Conservation (phyloP, 192 early-diverging fungal species). For the Rhizophagus clarus region DNA sequence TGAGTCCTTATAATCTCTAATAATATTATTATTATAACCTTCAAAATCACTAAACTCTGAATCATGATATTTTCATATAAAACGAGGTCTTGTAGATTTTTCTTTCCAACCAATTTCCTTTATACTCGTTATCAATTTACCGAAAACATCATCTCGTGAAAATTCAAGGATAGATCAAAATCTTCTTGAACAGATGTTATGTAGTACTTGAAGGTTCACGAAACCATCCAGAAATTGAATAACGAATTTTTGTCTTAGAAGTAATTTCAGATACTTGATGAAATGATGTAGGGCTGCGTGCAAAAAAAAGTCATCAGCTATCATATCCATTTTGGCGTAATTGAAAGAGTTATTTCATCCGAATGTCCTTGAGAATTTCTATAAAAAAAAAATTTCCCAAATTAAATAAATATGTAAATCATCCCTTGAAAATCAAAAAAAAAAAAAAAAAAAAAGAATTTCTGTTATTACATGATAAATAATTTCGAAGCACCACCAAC, state of each 20-base stretch:
- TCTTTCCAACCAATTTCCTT: constrained; percentile 36
- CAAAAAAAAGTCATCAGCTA: constrained; percentile 70
- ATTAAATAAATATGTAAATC: not conserved
- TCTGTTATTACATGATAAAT: constrained; percentile 56
- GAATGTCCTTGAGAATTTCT: constrained; percentile 54
- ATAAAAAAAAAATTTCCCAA: not conserved
- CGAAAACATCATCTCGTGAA: constrained; percentile 40
- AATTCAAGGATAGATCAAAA: constrained; percentile 37
- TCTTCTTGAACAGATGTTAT: constrained; percentile 5
- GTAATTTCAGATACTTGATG: constrained; percentile 63
- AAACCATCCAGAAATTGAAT: constrained; percentile 71
- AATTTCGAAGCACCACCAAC: constrained; percentile 68
- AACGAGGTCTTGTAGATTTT: constrained; percentile 44
- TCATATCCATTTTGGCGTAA: constrained; percentile 57
- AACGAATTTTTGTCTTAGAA: constrained; percentile 43
- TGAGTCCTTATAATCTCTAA: constrained; percentile 8
- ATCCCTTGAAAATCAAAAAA: no score
- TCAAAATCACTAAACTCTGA: not conserved
- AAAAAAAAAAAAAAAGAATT: no score
- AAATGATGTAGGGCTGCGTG: constrained; percentile 57
- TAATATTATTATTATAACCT: not conserved
- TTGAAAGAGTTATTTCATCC: constrained; percentile 39
- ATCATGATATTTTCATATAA: constrained; percentile 50
- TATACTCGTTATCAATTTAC: constrained; percentile 36
- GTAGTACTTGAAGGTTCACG: constrained; percentile 52